These are phyloP conservation scores for Aureobasidium sp. DNA, from an alignment of 2,329 filamentous ascomycete genomes.

Conservation along the genomic window DNA sequence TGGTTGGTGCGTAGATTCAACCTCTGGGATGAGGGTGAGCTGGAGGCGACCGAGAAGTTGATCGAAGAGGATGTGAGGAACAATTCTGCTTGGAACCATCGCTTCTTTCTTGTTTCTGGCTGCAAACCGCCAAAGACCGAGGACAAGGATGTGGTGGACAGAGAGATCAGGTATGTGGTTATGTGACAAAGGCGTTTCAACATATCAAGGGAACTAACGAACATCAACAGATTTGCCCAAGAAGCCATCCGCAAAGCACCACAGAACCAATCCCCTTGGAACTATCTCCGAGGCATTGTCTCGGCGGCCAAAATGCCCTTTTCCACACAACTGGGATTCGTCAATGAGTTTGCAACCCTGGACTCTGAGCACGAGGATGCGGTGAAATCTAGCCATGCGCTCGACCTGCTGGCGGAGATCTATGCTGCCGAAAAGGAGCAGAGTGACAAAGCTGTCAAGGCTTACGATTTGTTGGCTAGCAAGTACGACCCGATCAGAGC, in stretches of 20 bases:
- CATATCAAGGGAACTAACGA: neutral
- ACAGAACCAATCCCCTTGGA: constrained; percentile 93
- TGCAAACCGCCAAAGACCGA: constrained; percentile 31
- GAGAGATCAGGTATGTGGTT: constrained; percentile 58
- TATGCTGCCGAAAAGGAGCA: constrained; percentile 46
- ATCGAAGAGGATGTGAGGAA: constrained; percentile 79
- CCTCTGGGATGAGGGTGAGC: constrained; percentile 49
- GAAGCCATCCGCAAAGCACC: constrained; percentile 68
- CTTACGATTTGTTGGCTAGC: constrained; percentile 63
- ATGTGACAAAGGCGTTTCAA: neutral
- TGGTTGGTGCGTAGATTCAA: constrained; percentile 58
- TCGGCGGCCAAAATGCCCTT: constrained; percentile 51
- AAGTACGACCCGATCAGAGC: constrained; percentile 86
- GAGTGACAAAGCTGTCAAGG: constrained; percentile 55
- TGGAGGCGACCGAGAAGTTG: constrained; percentile 61
- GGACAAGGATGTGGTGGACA: constrained; percentile 52
- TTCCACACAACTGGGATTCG: constrained; percentile 44
- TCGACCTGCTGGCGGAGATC: constrained; percentile 65
- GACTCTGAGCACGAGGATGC: constrained; percentile 37
- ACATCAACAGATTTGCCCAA: constrained; percentile 44
- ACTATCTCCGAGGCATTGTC: constrained; percentile 73
- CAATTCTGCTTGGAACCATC: constrained; percentile 96
- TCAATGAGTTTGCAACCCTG: constrained; percentile 43
- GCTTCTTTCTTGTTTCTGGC: constrained; percentile 87
- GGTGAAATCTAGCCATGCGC: constrained; percentile 52